Evolutionary conservation across 768 basidiomycete genomes (phyloP), one percentile per base, ranked within the genome.

Genomic region (Suillus cothurnatus): DNA sequence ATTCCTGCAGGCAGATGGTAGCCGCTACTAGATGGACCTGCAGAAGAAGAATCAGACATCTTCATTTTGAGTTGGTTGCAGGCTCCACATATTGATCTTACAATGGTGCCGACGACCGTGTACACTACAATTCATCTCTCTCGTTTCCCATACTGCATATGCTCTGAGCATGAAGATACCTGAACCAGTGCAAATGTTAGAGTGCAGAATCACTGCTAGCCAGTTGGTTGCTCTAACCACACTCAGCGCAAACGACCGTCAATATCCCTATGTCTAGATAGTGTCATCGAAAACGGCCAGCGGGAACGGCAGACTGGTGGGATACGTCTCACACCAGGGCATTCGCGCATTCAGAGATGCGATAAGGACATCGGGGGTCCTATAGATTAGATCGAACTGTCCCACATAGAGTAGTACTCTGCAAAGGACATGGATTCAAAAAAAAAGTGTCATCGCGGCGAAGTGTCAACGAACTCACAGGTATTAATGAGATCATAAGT

Each of bases 111-210:
- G 31, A 55, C 3, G 21, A 55, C 21, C n/a, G 53, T 21, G 53
- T 5, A 55, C 31, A n/a, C 53, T 12, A 11, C 12, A 12, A 5
- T 4, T 19, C 21, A 21, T 21, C 32, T 55, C 53, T 34, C 32
- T 32, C 53, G 21, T 34, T 34, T n/a, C 34, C 55, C 55, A 56
- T 36, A 36, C 55, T 34, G 55, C 34, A 15, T 56, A 36, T 34
- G 55, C 55, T 36, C 55, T 56, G 32, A 56, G 6, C 7, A 56
- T n/a, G 14, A 56, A 56, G 6, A 56, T 56, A n/a, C 55, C 55
- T 56, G n/a, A 15, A 36, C 14, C 11, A 56, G 1, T 56, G 34
- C n/a, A 36, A 56, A n/a, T n/a, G 32, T 56, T 56, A 56, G 53
- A 34, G 21, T 12, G 11, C n/a, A 23, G 34, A 36, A n/a, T 36